Percentiles rank a stretch among this genome's conserved stretches.
Evolutionary conservation across 2,329 filamentous ascomycete genomes (phyloP).

Genomic region (Fonsecaea erecta): DNA sequence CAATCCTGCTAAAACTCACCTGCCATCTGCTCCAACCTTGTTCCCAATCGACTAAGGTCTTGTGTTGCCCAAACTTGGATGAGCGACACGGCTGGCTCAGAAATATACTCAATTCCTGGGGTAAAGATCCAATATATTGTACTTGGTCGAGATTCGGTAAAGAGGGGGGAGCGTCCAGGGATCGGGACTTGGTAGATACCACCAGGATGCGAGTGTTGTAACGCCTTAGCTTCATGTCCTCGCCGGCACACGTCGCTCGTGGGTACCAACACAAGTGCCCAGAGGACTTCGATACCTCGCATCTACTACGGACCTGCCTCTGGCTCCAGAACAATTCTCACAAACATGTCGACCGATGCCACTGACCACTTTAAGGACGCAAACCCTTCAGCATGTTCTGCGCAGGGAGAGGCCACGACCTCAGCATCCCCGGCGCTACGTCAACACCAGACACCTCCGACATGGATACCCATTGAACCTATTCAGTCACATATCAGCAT

Average conservation of each 20-base stretch:
- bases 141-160: neutral
- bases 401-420: neutral
- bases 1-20: neutral
- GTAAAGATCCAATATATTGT: neutral
- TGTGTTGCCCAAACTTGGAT: neutral
- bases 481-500: constrained; percentile 32
- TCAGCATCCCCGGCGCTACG: neutral
- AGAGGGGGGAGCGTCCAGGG: neutral
- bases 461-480: constrained; percentile 25
- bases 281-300: neutral
- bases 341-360: constrained; percentile 14
- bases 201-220: neutral
- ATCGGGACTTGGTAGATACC: neutral
- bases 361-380: constrained; percentile 4
- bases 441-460: constrained; percentile 18
- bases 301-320: neutral
- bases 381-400: neutral
- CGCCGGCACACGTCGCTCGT: neutral
- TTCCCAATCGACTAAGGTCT: neutral
- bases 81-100: neutral
- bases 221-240: neutral
- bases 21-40: neutral
- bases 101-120: neutral
- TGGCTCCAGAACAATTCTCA: neutral
- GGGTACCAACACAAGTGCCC: neutral